A percentile compares a stretch with the other conserved stretches of the same genome.
phyloP scores from a whole-genome alignment of 495 filamentous ascomycete species.

The Xeromyces bisporus region DNA sequence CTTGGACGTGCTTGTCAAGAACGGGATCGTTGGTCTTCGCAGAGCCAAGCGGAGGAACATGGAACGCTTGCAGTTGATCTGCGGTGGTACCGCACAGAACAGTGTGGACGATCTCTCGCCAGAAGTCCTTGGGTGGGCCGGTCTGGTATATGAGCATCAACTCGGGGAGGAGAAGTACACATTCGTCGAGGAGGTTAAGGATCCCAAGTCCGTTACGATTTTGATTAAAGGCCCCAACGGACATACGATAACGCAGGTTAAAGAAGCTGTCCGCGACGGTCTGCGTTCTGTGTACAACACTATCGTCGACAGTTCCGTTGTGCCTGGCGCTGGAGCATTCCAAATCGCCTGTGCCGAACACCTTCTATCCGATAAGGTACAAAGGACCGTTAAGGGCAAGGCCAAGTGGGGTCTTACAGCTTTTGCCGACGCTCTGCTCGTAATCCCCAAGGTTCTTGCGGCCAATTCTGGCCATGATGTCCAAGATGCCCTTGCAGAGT shows the following conservation, averaged over 20 bases:
- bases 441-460: conserved; percentile 94
- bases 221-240: conserved; percentile 95
- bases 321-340: conserved; percentile 90
- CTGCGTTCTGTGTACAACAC: conserved; percentile 94
- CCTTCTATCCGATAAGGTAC: conserved; percentile 64
- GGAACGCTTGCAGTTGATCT: conserved; percentile 90
- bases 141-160: conserved; percentile 91
- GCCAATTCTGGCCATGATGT: conserved; percentile 94
- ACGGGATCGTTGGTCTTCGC: conserved; percentile 85
- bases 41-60: conserved; percentile 96
- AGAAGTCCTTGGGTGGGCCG: conserved; percentile 89
- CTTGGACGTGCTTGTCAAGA: conserved; percentile 90
- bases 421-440: conserved; percentile 81
- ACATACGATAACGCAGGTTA: conserved; percentile 92
- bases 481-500: conserved; percentile 69
- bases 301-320: conserved; percentile 89
- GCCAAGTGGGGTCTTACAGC: conserved; percentile 87
- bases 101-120: conserved; percentile 85
- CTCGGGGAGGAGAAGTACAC: conserved; percentile 98
- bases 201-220: conserved; percentile 95
- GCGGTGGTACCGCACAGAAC: conserved; percentile 82
- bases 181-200: conserved; percentile 96
- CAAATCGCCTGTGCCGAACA: conserved; percentile 89
- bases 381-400: conserved; percentile 87
- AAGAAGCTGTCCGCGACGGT: conserved; percentile 93